Percentiles rank a stretch among this genome's conserved stretches.
These are phyloP conservation scores for Apium graveolens DNA, from an alignment of 129 eudicot genomes.

Conservation along the genomic window DNA sequence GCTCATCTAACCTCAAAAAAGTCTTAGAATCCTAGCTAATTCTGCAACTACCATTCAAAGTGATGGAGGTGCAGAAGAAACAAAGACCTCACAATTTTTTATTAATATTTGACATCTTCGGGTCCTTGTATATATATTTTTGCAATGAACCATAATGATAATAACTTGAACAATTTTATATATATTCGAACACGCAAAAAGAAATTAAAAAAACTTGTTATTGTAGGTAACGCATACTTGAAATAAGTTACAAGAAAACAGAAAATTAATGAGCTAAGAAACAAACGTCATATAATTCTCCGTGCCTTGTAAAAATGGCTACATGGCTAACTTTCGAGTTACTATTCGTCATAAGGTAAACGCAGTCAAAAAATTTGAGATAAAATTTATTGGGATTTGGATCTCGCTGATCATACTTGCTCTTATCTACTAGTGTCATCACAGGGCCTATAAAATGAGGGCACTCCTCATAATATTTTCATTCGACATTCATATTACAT, in stretches of 20 bases:
- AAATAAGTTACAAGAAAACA: neutral
- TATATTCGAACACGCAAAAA: too few species aligned
- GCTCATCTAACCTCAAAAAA: neutral
- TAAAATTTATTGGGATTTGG: constrained; percentile 17
- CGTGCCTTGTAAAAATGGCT: neutral
- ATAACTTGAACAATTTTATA: too few species aligned
- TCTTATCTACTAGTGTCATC: constrained; percentile 1
- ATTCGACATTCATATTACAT: constrained; percentile 2
- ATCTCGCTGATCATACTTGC: neutral
- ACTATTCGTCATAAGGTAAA: neutral
- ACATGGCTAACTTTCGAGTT: neutral
- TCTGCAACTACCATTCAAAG: neutral
- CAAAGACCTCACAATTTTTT: neutral
- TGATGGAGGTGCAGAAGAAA: neutral
- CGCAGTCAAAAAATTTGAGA: neutral
- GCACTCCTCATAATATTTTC: constrained; percentile 26
- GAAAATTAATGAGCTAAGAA: neutral
- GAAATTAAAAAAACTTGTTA: too few species aligned
- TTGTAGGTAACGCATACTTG: neutral
- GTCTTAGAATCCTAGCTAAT: neutral
- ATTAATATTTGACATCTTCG: neutral
- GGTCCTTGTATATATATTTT: too few species aligned
- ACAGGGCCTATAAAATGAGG: constrained; percentile 39
- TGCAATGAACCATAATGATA: neutral
- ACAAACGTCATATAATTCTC: neutral